Conservation (phyloP, 345 rosid genomes). For the Gossypium herbaceum region DNA sequence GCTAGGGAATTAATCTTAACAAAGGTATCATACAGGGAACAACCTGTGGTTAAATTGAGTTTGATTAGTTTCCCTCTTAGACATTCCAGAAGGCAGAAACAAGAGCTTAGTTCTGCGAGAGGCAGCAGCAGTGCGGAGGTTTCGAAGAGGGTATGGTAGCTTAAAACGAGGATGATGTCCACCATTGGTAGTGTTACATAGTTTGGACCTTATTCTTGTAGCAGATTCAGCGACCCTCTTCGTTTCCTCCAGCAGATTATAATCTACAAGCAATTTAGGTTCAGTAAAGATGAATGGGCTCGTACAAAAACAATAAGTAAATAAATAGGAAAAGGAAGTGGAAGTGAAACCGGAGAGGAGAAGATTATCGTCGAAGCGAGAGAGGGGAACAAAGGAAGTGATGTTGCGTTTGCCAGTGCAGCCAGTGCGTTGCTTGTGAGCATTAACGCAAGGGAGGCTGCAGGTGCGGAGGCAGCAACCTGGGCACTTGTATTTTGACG, state of each 20-base stretch:
- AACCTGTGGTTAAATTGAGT: constrained; percentile 46
- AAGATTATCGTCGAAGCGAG: constrained; percentile 57
- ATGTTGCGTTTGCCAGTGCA: constrained; percentile 63
- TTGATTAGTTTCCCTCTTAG: constrained; percentile 62
- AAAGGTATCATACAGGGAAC: not conserved
- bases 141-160: constrained; percentile 34
- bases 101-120: constrained; percentile 54
- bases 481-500: constrained; percentile 80
- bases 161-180: constrained; percentile 22
- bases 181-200: constrained; percentile 30
- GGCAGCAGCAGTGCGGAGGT: constrained; percentile 51
- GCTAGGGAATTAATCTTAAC: not conserved
- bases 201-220: constrained; percentile 45
- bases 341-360: constrained; percentile 64
- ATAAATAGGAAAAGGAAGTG: not conserved
- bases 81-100: constrained; percentile 71
- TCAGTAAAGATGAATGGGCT: not conserved
- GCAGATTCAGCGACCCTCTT: constrained; percentile 81
- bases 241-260: constrained; percentile 74
- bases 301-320: not conserved
- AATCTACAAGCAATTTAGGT: constrained; percentile 36
- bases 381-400: constrained; percentile 56
- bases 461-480: constrained; percentile 77
- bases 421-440: constrained; percentile 73
- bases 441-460: constrained; percentile 70